Evolutionary conservation across 768 basidiomycete genomes (phyloP), one percentile per base, ranked within the genome.

Genomic region (Lentinula lateritia): DNA sequence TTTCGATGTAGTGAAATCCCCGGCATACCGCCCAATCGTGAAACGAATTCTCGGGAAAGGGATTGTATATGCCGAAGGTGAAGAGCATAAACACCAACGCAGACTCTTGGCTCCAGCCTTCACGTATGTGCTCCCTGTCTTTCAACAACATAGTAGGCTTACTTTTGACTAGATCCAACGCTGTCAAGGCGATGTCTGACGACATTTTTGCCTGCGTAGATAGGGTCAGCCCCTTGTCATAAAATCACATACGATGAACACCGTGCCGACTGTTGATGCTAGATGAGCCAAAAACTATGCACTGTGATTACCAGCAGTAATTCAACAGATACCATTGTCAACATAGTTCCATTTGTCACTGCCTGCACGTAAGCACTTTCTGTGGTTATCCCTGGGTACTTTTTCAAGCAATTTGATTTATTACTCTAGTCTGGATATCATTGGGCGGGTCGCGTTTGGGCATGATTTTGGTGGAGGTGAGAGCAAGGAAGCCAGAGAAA

Each of bases 1-100:
- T 2, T 28, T 3, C 28, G 3, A 53, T 28, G 15, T 36, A 58
- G 70, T 71, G 28, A 73, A 72, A 60, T 66, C 74, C 34, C 68
- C 69, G 1, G 70, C 72, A 1, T 72, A 75, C 61, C 67, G 72
- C 1, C 74, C 75, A 0, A 68, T 71, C 5, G 69, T 75, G 46
- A 68, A 65, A 20, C 72, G 72, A n/a, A 50, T 76, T 4, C 53
- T 77, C 1, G 76, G 76, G 6, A 66, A 64, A 20, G 73, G 73
- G 7, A 55, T 77, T 18, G 71, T 72, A 8, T 78, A 75, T 75
- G 74, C 74, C 3, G 74, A 77, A 64, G 75, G 74, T 15, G 70
- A 69, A 13, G 75, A 76, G 39, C 76, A 77, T 66, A 71, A 66
- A 58, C 61, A 56, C 18, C 70, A 72, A 61, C 71, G 75, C 43